Evolutionary conservation across 306 rosid genomes (phyloP).

Genomic region (Sesbania bispinosa): DNA sequence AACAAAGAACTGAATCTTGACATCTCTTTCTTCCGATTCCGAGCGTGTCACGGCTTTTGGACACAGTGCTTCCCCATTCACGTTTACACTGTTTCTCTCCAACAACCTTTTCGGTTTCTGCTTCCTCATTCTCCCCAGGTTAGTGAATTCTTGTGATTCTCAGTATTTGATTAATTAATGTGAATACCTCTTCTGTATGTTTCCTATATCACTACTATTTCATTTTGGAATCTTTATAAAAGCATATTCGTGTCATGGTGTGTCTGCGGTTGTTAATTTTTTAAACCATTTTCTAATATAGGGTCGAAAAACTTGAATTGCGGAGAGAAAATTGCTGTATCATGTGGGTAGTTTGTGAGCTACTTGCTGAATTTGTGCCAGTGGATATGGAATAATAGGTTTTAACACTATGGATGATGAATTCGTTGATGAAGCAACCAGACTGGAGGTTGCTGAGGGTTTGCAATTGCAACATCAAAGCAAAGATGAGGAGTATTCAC

Average conservation of each 20-base stretch:
- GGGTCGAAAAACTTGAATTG: slow-evolving; percentile 4
- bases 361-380: too few relatives aligned
- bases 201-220: neutral
- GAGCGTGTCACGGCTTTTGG: neutral
- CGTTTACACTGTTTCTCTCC: neutral
- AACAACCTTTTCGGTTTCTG: too few relatives aligned
- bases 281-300: too few relatives aligned
- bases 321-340: neutral
- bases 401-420: slow-evolving; percentile 51
- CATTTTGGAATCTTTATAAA: neutral
- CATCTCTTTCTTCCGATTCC: neutral
- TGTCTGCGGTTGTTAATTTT: neutral
- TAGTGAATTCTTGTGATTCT: neutral
- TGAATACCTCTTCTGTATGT: neutral
- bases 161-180: neutral
- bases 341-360: too few relatives aligned
- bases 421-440: slow-evolving; percentile 43
- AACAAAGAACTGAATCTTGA: too few relatives aligned
- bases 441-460: slow-evolving; percentile 42
- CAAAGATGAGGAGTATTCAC: slow-evolving; percentile 42
- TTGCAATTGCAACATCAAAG: slow-evolving; percentile 39
- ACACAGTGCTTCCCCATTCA: neutral
- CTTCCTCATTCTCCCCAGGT: too few relatives aligned
- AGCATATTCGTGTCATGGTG: neutral
- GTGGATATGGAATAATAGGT: slow-evolving; percentile 17